phyloP scores from a whole-genome alignment of 1,284 basidiomycete genomes.

The Naganishia cerealis region DNA sequence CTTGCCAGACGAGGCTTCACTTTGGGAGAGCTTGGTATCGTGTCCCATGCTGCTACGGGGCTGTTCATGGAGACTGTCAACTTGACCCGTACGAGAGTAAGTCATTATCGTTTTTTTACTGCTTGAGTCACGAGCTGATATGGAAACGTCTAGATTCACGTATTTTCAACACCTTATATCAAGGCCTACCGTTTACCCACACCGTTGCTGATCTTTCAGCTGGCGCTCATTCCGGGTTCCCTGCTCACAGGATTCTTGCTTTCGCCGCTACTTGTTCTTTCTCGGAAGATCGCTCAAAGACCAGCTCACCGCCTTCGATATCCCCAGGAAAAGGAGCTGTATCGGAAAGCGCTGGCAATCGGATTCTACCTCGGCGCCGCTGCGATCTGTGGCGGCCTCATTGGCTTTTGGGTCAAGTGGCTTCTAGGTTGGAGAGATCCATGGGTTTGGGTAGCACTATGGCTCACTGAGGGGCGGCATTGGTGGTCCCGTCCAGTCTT shows the following conservation, averaged over 20 bases:
- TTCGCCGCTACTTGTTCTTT: constrained; percentile 89
- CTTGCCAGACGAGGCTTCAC: constrained; percentile 91
- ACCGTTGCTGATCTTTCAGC: constrained; percentile 85
- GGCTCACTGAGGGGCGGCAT: constrained; percentile 70
- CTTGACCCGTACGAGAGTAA: constrained; percentile 73
- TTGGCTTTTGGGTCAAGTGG: constrained; percentile 91
- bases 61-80: constrained; percentile 82
- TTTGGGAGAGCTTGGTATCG: constrained; percentile 85
- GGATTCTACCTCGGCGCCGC: constrained; percentile 80
- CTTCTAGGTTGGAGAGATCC: constrained; percentile 80
- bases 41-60: constrained; percentile 82
- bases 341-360: constrained; percentile 78
- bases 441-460: constrained; percentile 80
- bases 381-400: constrained; percentile 76
- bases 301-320: constrained; percentile 85
- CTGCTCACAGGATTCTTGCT: constrained; percentile 88
- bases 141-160: constrained; percentile 64
- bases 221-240: constrained; percentile 88
- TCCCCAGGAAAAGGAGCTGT: constrained; percentile 80
- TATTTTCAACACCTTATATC: constrained; percentile 77
- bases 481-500: constrained; percentile 81
- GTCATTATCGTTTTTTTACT: constrained; percentile 41
- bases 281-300: constrained; percentile 85
- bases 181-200: constrained; percentile 91
- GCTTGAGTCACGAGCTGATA: not conserved